Evolutionary conservation across 2,329 filamentous ascomycete genomes (phyloP).

Genomic region (Penicillium sp.): DNA sequence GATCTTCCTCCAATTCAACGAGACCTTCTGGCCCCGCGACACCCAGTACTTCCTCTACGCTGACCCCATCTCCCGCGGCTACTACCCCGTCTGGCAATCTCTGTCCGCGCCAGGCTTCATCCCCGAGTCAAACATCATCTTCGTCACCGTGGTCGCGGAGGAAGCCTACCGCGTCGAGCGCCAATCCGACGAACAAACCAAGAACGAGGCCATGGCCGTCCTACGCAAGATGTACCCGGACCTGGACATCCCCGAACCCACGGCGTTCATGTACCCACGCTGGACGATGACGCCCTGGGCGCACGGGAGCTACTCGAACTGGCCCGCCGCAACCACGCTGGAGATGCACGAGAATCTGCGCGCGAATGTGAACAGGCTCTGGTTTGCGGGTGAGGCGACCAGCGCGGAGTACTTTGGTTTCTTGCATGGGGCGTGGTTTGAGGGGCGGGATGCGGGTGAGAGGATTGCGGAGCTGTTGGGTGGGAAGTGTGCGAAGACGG

Average conservation of each 20-base stretch:
- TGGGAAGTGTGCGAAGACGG: conserved; percentile 12
- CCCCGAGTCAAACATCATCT: conserved; percentile 64
- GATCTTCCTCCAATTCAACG: conserved; percentile 69
- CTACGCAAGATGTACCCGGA: conserved; percentile 65
- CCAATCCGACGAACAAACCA: conserved; percentile 61
- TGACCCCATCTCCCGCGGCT: conserved; percentile 51
- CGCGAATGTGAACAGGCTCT: conserved; percentile 63
- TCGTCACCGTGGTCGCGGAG: conserved; percentile 62
- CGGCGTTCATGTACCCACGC: conserved; percentile 62
- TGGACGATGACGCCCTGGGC: conserved; percentile 57
- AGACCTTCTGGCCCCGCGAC: conserved; percentile 64
- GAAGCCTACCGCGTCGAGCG: conserved; percentile 62
- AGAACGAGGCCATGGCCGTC: conserved; percentile 59
- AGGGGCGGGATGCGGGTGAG: conserved; percentile 54
- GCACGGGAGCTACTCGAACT: conserved; percentile 68
- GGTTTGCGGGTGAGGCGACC: conserved; percentile 67
- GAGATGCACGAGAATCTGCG: conserved; percentile 69
- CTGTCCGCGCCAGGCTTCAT: conserved; percentile 61
- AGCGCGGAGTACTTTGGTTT: conserved; percentile 66
- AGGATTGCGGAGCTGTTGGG: conserved; percentile 20
- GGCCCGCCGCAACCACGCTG: conserved; percentile 64
- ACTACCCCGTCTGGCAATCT: conserved; percentile 67
- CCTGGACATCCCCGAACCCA: conserved; percentile 60
- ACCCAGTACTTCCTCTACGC: conserved; percentile 60
- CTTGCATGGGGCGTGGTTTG: conserved; percentile 63